Percentiles rank a stretch among this genome's conserved stretches.
Conservation (phyloP, 2,329 filamentous ascomycete species). For the Aspergillus aculeatinus region DNA sequence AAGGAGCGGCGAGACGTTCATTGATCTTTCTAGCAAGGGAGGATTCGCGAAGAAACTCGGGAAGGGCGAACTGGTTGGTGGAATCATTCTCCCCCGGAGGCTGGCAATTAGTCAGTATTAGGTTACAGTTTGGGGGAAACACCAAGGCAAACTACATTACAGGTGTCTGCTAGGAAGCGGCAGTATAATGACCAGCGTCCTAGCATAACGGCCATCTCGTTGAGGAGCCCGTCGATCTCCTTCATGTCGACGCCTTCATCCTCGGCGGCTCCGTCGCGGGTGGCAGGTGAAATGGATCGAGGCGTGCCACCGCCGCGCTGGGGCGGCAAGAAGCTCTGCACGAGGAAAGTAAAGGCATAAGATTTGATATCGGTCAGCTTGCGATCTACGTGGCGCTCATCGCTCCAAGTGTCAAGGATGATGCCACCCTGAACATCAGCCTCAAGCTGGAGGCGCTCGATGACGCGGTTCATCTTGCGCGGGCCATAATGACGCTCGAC, state of each 20-base stretch:
- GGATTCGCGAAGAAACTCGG: slow-evolving; percentile 73
- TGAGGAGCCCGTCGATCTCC: slow-evolving; percentile 83
- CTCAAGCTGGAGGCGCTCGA: slow-evolving; percentile 88
- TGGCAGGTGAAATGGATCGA: slow-evolving; percentile 73
- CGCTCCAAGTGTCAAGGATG: slow-evolving; percentile 90
- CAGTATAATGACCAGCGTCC: slow-evolving; percentile 90
- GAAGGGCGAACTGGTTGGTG: slow-evolving; percentile 59
- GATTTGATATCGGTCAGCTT: slow-evolving; percentile 94
- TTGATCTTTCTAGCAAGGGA: slow-evolving; percentile 77
- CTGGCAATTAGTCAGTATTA: slow-evolving; percentile 12
- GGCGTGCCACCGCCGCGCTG: slow-evolving; percentile 67
- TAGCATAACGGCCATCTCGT: slow-evolving; percentile 88
- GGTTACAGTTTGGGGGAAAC: neutral
- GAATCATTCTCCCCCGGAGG: slow-evolving; percentile 51
- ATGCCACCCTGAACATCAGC: slow-evolving; percentile 96
- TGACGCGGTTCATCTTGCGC: slow-evolving; percentile 91
- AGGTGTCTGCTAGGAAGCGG: slow-evolving; percentile 84
- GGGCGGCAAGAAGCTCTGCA: slow-evolving; percentile 83
- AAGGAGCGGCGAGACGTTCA: slow-evolving; percentile 71
- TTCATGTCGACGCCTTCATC: slow-evolving; percentile 97
- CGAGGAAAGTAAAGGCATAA: slow-evolving; percentile 94
- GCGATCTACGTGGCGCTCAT: slow-evolving; percentile 80
- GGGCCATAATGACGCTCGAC: slow-evolving; percentile 92
- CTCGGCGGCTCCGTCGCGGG: slow-evolving; percentile 61
- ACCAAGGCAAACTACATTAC: slow-evolving; percentile 59